Evolutionary conservation across 2,329 filamentous ascomycete species (phyloP).

Genomic region (Alternaria triticina): DNA sequence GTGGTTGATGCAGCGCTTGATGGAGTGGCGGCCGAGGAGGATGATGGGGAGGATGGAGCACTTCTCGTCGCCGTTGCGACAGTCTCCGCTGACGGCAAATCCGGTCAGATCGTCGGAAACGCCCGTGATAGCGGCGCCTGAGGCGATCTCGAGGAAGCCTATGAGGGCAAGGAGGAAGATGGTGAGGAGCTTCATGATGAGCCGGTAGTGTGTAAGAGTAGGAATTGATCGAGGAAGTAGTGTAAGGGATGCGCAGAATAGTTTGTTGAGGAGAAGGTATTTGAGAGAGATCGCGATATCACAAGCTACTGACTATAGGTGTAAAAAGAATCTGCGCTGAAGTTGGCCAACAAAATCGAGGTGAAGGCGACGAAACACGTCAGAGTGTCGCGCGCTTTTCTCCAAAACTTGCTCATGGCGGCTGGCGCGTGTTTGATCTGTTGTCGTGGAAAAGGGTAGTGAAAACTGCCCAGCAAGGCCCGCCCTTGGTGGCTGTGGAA

Average conservation of each 20-base stretch:
- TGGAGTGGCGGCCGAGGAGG: neutral
- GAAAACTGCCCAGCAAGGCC: neutral
- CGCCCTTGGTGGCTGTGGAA: neutral
- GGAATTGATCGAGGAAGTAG: neutral
- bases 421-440: accelerated
- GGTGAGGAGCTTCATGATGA: neutral
- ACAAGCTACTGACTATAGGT: neutral
- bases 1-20: neutral
- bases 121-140: too few relatives aligned
- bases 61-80: neutral
- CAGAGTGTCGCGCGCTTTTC: neutral
- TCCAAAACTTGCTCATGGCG: neutral
- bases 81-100: neutral
- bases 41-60: neutral
- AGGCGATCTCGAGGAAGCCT: neutral
- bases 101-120: neutral
- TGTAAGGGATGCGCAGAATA: neutral
- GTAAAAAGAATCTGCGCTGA: neutral
- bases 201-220: neutral
- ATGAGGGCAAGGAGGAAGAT: neutral
- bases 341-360: neutral
- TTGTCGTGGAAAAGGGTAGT: neutral
- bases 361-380: neutral
- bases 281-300: neutral
- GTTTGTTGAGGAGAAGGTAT: neutral